phyloP scores from a whole-genome alignment of 2,329 filamentous ascomycete species.

The Colletotrichum chrysophilum region DNA sequence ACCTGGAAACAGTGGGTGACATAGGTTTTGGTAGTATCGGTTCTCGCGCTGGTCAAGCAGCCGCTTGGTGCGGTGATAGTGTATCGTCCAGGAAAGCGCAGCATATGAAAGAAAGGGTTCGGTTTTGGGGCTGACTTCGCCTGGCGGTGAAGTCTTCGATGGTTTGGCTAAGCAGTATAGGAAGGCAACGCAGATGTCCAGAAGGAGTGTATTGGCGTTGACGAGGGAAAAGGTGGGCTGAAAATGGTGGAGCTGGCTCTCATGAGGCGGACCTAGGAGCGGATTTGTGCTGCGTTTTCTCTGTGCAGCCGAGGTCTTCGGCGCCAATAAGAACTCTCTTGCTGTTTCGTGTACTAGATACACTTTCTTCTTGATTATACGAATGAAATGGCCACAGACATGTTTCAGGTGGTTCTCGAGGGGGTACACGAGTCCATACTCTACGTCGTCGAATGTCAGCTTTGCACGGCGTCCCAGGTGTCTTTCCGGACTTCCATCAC shows the following conservation, averaged over 20 bases:
- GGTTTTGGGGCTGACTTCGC: neutral
- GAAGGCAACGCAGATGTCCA: neutral
- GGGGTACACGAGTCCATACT: slow-evolving; percentile 22
- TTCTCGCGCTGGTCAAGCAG: neutral
- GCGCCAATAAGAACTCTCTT: slow-evolving; percentile 24
- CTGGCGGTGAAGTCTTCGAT: neutral
- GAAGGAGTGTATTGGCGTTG: neutral
- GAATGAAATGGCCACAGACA: slow-evolving; percentile 22
- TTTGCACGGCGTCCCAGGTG: neutral
- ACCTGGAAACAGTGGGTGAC: neutral
- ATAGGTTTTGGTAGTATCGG: slow-evolving; percentile 9
- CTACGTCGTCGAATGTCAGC: slow-evolving; percentile 12
- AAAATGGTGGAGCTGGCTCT: neutral
- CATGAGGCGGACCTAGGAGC: no score
- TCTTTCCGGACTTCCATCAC: neutral
- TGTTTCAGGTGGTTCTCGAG: slow-evolving; percentile 22
- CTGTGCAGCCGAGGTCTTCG: neutral
- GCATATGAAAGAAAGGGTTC: neutral
- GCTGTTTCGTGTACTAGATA: slow-evolving; percentile 28
- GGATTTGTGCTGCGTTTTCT: neutral
- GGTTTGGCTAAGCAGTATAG: neutral
- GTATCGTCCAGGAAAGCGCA: neutral
- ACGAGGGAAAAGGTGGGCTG: neutral
- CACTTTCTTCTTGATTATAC: slow-evolving; percentile 21
- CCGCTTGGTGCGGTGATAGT: neutral